Base-by-base conservation (phyloP, 352 stramenopile genomes). In the Phytophthora kernoviae region DNA sequence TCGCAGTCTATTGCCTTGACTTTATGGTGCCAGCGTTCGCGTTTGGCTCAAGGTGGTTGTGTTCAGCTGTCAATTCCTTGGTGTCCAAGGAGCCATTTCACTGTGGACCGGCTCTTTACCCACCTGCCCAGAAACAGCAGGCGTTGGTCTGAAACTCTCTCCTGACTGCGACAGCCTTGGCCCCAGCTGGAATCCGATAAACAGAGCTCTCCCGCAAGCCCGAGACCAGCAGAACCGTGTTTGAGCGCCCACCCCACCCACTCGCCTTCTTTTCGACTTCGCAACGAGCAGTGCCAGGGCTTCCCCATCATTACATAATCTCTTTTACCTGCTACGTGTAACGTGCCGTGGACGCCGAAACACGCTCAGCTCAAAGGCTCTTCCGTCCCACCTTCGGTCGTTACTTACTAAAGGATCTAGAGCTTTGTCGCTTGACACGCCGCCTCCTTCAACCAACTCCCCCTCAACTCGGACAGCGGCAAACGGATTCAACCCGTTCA, bases 301-400 rank as follows among this genome's bases (percentile, higher is more conserved):
- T 57, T 30, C 37, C 62, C 56, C 68, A 77, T 78, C 81, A 85
- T 88, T 90, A 90, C 81, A 88, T 88, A 88, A 88, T 81, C 70
- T 70, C 71, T 81, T 90, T 87, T 76, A 56, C 76, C 50, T 62
- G 58, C 65, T 64, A 68, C 55, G 62, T 75, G 70, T 65, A 69
- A 77, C 60, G 61, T 65, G 65, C 61, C 56, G 37, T 54, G 55
- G 48, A 55, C 59, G 47, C 54, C 59, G 43, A 58, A 41, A 65
- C 43, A 21, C 11, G 37, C 36, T 40, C 40, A 49, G 43, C 56
- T 43, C 37, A 21, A n/a, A 42, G 30, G 48, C 51, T 11, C 46
- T 30, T 30, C 24, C 24, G 15, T 30, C 10, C 36, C 43, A 42
- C 26, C 42, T 15, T 48, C 15, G 39, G 22, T 66, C 50, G 44